A percentile compares a stretch with the other conserved stretches of the same genome.
Evolutionary conservation across 352 stramenopile species (phyloP).

Genomic region (Pythium volutum): DNA sequence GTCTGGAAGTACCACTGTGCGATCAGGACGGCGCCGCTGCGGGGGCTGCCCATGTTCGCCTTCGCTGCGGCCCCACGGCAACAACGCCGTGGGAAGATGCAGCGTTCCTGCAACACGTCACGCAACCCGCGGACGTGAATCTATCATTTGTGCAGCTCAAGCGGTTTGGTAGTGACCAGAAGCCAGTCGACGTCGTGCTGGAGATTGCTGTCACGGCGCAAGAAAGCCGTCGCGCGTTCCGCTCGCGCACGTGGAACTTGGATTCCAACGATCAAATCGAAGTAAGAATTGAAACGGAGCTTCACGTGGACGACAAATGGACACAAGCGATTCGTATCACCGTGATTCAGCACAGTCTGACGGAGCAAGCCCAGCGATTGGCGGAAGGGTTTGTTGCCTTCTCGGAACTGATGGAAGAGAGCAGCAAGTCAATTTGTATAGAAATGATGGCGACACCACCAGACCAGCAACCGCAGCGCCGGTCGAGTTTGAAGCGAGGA

Average conservation of each 20-base stretch:
- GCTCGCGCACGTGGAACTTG: conserved; percentile 6
- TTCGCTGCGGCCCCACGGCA: neutral
- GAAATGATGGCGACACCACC: neutral
- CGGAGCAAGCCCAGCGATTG: conserved; percentile 13
- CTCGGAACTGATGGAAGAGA: neutral
- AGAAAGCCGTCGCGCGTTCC: neutral
- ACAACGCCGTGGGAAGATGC: neutral
- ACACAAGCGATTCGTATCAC: conserved; percentile 17
- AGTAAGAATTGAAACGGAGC: neutral
- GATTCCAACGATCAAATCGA: neutral
- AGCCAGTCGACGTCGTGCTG: conserved; percentile 1
- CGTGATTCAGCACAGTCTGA: conserved; percentile 11
- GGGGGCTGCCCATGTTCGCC: neutral
- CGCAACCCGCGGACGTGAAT: neutral
- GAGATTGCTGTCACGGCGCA: conserved; percentile 6
- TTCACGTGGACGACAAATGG: conserved; percentile 5
- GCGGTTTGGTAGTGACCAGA: neutral
- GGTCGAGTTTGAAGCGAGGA: neutral
- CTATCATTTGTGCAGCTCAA: conserved; percentile 7
- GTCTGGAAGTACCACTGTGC: neutral
- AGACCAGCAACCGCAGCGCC: neutral
- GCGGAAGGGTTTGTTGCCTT: conserved; percentile 11
- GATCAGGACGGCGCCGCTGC: conserved; percentile 8
- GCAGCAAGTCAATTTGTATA: neutral
- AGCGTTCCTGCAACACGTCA: neutral